Evolutionary conservation across 768 basidiomycete species (phyloP).

Genomic region (Rossbeevera mucosa): DNA sequence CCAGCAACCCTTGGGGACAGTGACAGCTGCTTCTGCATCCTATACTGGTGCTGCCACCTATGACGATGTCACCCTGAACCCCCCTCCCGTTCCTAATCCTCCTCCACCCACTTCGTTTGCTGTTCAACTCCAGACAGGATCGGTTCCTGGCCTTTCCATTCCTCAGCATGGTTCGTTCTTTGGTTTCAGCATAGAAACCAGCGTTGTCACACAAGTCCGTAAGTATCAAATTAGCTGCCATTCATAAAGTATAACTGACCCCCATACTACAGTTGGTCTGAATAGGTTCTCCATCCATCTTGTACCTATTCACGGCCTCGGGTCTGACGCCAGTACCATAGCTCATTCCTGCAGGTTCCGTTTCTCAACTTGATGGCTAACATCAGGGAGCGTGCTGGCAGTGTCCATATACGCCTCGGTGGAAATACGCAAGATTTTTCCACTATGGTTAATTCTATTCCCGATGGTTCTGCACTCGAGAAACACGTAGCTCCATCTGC

Average conservation of each 20-base stretch:
- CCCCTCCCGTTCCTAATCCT: conserved; percentile 48
- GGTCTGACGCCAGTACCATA: conserved; percentile 15
- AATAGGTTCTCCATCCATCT: conserved; percentile 12
- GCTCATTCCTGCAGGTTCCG: conserved; percentile 50
- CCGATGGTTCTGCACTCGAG: conserved; percentile 45
- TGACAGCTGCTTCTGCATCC: conserved; percentile 33
- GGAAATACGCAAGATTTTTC: conserved; percentile 77
- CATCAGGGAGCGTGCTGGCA: conserved; percentile 57
- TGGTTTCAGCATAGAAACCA: conserved; percentile 75
- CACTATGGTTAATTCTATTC: conserved; percentile 43
- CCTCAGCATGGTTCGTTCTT: conserved; percentile 54
- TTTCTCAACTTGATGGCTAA: conserved; percentile 81
- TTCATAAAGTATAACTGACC: not conserved
- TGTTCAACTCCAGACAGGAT: conserved; percentile 36
- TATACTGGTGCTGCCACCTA: conserved; percentile 50
- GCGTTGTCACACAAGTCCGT: conserved; percentile 50
- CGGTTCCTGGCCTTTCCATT: conserved; percentile 36
- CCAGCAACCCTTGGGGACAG: conserved; percentile 25
- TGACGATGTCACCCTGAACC: conserved; percentile 44
- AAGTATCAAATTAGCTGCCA: not conserved
- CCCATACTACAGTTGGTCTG: conserved; percentile 8
- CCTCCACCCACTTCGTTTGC: conserved; percentile 38
- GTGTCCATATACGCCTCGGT: conserved; percentile 64
- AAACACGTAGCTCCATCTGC: conserved; percentile 39
- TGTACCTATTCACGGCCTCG: not conserved